Evolutionary conservation across 768 basidiomycete genomes (phyloP), one percentile per base, ranked within the genome.

Genomic region (Tricholoma bakamatsutake): DNA sequence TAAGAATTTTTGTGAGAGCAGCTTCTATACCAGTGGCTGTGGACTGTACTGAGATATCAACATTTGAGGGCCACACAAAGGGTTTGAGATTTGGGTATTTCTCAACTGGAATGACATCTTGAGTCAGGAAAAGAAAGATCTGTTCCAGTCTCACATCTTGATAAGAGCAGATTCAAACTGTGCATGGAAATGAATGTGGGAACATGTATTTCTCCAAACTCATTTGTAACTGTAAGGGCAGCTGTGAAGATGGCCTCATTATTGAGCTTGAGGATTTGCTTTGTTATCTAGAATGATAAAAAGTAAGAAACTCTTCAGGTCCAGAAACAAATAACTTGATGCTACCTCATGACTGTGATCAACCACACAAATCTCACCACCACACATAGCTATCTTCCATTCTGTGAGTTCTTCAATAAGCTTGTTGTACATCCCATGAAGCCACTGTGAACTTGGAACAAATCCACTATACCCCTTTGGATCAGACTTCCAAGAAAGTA

Each of bases 11-110:
- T 3, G 47, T 27, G 17, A 64, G 47, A 43, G 59, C 52, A 39
- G 61, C 57, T 40, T 68, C 58, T 17, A 66, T 65, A 3, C 52
- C 35, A 8, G 50, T 21, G 2, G 13, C 39, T 9, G 52, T 49
- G 0, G 57, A 54, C n/a, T n/a, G n/a, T n/a, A n/a, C n/a, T n/a
- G n/a, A n/a, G n/a, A 63, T 54, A 3, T 27, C 3, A 24, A 64
- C 54, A 24, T 57, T 48, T 15, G 34, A 2, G 1, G 66, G 66
- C 13, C 64, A 35, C 4, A 40, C 12, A 33, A 67, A 61, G 2
- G 31, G 1, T 9, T 61, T 55, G 15, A 70, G 62, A 34, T 66
- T 40, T 0, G 31, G 30, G 42, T 67, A 64, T 49, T 71, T 71
- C 42, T 69, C 64, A 31, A 63, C 43, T 15, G 58, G 57, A 8